Base-by-base conservation (phyloP, 768 basidiomycete genomes). In the Galerina marginata region DNA sequence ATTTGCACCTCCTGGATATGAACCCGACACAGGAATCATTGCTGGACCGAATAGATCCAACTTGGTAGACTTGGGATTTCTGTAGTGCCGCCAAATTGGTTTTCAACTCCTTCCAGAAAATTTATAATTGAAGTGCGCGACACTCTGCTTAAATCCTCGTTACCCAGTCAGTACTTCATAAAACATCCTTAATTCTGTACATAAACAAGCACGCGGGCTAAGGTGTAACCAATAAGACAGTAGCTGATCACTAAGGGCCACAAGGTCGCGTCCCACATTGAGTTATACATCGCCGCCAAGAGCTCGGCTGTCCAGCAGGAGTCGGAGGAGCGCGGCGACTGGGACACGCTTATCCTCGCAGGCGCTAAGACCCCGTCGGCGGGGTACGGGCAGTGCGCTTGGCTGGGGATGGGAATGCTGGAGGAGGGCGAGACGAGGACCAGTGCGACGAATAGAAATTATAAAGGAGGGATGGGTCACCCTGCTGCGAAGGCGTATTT, bases 351-450 rank as follows among this genome's bases (percentile, higher is more conserved):
- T 38, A 77, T 96, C 36, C 82, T 83, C n/a, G 88, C 94, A 4
- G 97, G 97, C 0, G 97, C 96, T 6, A 95, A 92, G 74, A 87
- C 90, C 2, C 84, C 99, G 0, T 96, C 97, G 10, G 90, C 96
- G 0, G 97, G 97, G 0, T 99, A 97, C 70, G 97, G 97, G 0
- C 97, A 97, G 2, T 99, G 97, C 73, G 99, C 99, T 63, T 96
- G 97, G 20, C 84, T 99, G 4, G 97, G 97, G 1, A 89, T 87
- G 0, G 96, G 97, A 11, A 76, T 99, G 55, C 78, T 99, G 38
- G 91, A 98, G 72, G 96, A 99, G 64, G 97, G 96, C 2, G 85
- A 99, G 74, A 90, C 89, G 1, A 96, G 97, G 1, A 99, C 99
- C 71, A 96, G 95, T 63, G 97, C 97, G 4, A 99, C 96, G 6